A percentile compares a stretch with the other conserved stretches of the same genome.
Conservation (phyloP, 768 basidiomycete genomes). For the Lactifluus subvellereus region DNA sequence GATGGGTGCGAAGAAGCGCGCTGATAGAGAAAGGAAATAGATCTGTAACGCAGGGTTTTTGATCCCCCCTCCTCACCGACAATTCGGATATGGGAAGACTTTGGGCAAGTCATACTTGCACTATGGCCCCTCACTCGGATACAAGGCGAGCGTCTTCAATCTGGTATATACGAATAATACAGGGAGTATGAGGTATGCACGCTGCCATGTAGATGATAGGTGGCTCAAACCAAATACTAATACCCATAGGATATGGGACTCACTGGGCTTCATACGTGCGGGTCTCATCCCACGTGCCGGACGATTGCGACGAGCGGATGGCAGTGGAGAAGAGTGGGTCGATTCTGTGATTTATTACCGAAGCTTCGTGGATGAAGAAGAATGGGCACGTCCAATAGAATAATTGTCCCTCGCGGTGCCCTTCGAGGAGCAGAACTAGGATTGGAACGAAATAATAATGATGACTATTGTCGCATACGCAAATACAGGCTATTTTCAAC, state of each 20-base stretch:
- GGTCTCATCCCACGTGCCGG: constrained; percentile 77
- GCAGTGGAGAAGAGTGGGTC: constrained; percentile 76
- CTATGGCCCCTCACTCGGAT: constrained; percentile 75
- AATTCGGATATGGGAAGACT: constrained; percentile 58
- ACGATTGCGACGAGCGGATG: constrained; percentile 58
- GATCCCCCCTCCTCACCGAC: constrained; percentile 57
- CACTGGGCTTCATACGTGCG: constrained; percentile 69
- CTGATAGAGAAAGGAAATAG: constrained; percentile 32
- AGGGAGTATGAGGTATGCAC: constrained; percentile 58
- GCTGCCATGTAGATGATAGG: neutral
- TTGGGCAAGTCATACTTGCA: constrained; percentile 75
- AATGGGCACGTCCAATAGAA: constrained; percentile 17
- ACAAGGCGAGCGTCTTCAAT: constrained; percentile 81
- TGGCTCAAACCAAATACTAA: neutral
- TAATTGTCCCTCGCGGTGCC: neutral
- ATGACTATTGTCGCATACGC: neutral
- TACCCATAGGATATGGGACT: constrained; percentile 68
- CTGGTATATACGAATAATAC: constrained; percentile 82
- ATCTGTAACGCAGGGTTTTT: constrained; percentile 91
- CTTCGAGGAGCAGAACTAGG: neutral
- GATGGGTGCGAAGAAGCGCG: neutral
- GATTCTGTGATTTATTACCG: constrained; percentile 86
- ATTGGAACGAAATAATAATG: neutral
- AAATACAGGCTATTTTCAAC: neutral
- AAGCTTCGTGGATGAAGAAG: constrained; percentile 46